Evolutionary conservation across 208 protist genomes (phyloP).

Genomic region (Wallacemonas sp.): DNA sequence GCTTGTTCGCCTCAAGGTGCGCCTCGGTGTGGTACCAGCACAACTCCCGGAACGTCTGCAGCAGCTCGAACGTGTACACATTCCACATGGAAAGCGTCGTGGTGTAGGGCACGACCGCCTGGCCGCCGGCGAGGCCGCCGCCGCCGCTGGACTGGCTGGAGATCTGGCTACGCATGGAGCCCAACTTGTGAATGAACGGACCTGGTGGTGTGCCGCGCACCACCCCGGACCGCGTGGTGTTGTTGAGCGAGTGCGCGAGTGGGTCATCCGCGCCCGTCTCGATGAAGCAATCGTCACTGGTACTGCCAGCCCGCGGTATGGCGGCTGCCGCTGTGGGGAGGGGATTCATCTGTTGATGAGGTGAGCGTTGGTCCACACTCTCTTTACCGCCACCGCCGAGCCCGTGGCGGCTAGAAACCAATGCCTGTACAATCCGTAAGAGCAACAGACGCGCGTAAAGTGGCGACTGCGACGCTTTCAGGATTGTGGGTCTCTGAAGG

Average conservation of each 20-base stretch:
- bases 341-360: too few relatives aligned
- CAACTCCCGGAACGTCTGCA: slow-evolving; percentile 50
- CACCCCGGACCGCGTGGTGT: not conserved
- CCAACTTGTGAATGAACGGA: not conserved
- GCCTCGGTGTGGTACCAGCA: slow-evolving; percentile 51
- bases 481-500: slow-evolving; percentile 25
- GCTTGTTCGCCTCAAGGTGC: slow-evolving; percentile 43
- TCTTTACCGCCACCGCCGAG: not conserved
- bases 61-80: slow-evolving; percentile 42
- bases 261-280: not conserved
- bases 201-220: not conserved
- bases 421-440: slow-evolving; percentile 55
- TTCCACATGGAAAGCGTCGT: slow-evolving; percentile 23
- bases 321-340: not conserved
- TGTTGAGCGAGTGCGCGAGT: not conserved
- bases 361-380: not conserved
- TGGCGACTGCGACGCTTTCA: slow-evolving; percentile 31
- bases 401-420: slow-evolving; percentile 5
- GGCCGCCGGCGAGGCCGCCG: not conserved
- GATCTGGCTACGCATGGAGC: not conserved
- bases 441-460: slow-evolving; percentile 69
- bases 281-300: not conserved
- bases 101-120: not conserved
- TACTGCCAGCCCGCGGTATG: not conserved
- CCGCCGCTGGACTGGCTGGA: not conserved